Base-by-base conservation (phyloP, 164 flowering plant genomes). In the Aristolochia contorta region DNA sequence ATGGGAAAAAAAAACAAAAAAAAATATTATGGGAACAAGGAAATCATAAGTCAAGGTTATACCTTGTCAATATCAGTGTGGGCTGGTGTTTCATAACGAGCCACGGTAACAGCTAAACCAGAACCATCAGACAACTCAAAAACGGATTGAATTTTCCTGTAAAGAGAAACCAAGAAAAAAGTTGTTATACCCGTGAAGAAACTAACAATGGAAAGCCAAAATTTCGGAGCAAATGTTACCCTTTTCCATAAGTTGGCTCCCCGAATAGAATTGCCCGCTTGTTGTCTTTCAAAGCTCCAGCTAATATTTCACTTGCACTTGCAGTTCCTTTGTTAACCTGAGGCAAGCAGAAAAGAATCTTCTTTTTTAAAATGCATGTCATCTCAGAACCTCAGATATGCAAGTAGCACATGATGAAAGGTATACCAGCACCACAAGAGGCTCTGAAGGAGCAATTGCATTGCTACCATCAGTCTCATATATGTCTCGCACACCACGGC, bases 301-400 rank as follows among this genome's bases (percentile, higher is more conserved):
- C 99, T 67, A 94, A 67, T 74, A 90, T 94, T 78, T 94, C 99
- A 70, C 99, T 90, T 4, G 99, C 96, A 81, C 99, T 94, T 47
- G 99, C 99, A 65, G 97, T 90, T 65, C 97, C 97, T 71, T 84
- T 94, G 72, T 94, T 94, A 33, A 94, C 99, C 99, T 94, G 60
- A 69, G 22, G 54, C 37, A 54, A 16, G 19, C 32, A 45, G 43
- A 54, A 37, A 37, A 37, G 7, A 37, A 37, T 37, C n/a, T n/a
- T n/a, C n/a, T n/a, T n/a, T 37, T 10, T 37, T 1, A 37, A 37
- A 37, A 37, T 37, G 43, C 43, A 37, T 37, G 12, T 37, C 12
- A 37, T 10, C 9, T 37, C 43, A 37, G 43, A 37, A 37, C 43
- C 43, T 10, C 43, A 37, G 12, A 37, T 37, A 37, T 27, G 30